Evolutionary conservation across 768 basidiomycete genomes (phyloP).

Genomic region (Dendrothele bispora): DNA sequence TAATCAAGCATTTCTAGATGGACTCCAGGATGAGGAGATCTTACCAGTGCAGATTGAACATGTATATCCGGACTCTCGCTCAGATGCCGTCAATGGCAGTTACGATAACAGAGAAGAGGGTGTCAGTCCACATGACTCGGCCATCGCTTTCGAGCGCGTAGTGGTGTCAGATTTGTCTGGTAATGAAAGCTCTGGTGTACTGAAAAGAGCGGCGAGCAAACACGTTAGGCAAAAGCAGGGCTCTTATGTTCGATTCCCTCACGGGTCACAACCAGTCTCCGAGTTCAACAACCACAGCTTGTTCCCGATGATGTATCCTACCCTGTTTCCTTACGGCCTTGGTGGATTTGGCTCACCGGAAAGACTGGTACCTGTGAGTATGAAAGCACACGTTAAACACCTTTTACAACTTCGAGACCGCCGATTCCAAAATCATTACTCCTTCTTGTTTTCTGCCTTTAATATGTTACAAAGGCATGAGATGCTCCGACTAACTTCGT

Average conservation of each 20-base stretch:
- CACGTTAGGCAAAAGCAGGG: conserved; percentile 32
- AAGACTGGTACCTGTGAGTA: conserved; percentile 16
- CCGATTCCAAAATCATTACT: conserved; percentile 36
- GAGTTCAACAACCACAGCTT: conserved; percentile 35
- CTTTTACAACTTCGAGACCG: no score
- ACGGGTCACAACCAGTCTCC: conserved; percentile 28
- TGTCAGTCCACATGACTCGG: not conserved
- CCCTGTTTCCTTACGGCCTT: conserved; percentile 41
- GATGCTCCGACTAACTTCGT: no score
- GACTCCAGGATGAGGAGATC: conserved; percentile 14
- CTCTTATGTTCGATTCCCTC: conserved; percentile 27
- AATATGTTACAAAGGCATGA: conserved; percentile 38
- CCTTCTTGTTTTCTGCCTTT: conserved; percentile 41
- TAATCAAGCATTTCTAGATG: conserved; percentile 18
- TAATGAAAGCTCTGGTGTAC: conserved; percentile 19
- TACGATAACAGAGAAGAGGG: conserved; percentile 15
- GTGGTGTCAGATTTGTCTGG: conserved; percentile 32
- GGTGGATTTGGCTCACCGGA: conserved; percentile 38
- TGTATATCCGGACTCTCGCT: conserved; percentile 12
- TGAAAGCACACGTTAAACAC: conserved; percentile 33
- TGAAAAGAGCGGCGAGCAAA: conserved; percentile 30
- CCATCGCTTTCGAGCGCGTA: conserved; percentile 18
- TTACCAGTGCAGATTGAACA: conserved; percentile 29
- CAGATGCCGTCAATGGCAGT: conserved; percentile 10
- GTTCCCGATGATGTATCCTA: conserved; percentile 43